Conservation (phyloP, 805 yeast genomes). For the Candida yuanshanica region DNA sequence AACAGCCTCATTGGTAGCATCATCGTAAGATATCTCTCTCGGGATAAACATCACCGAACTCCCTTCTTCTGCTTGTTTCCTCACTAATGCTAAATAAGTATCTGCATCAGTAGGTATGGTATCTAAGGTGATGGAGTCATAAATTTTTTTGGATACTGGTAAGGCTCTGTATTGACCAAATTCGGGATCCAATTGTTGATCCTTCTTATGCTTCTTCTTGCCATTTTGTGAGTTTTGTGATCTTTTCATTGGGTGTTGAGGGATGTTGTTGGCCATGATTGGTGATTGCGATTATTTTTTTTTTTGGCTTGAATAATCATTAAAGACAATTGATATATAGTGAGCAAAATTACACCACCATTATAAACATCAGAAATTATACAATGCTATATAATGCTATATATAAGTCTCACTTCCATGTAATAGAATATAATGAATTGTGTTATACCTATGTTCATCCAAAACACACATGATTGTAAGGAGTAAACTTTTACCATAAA, state of each 20-base stretch:
- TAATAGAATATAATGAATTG: no score
- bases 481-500: no score
- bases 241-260: not conserved
- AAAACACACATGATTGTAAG: no score
- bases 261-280: no score
- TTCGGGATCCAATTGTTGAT: not conserved
- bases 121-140: slow-evolving; percentile 10
- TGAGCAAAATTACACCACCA: no score
- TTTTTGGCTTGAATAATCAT: no score
- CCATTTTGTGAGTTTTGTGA: not conserved
- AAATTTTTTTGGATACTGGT: slow-evolving; percentile 15
- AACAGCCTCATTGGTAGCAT: not conserved
- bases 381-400: no score
- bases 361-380: no score
- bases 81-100: slow-evolving; percentile 23
- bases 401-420: no score
- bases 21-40: slow-evolving; percentile 4
- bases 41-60: slow-evolving; percentile 10
- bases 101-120: slow-evolving; percentile 22
- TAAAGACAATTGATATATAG: no score
- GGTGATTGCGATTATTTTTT: no score
- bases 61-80: slow-evolving; percentile 14
- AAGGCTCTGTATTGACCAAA: slow-evolving; percentile 20
- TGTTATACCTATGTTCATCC: no score
- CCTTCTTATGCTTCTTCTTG: not conserved